These are phyloP conservation scores for Beauveria brongniartii DNA, from an alignment of 2,329 filamentous ascomycete genomes.

Conservation along the genomic window DNA sequence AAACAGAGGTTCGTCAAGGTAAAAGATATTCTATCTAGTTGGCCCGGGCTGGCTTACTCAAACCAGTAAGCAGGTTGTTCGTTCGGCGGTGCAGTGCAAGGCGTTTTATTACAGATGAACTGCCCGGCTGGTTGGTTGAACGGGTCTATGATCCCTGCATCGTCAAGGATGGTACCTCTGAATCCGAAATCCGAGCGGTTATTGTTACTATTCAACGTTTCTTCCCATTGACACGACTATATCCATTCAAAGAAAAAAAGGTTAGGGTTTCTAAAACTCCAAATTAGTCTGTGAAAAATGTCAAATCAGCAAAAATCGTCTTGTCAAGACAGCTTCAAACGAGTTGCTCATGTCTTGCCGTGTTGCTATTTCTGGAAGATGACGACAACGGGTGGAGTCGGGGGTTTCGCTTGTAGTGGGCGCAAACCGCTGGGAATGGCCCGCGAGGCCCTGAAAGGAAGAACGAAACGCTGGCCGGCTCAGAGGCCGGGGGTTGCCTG, in stretches of 20 bases:
- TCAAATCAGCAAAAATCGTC: too few relatives aligned
- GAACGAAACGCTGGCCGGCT: not conserved
- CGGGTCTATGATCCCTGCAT: not conserved
- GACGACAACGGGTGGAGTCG: not conserved
- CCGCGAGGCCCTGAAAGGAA: not conserved
- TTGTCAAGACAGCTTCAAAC: not conserved
- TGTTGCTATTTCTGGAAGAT: not conserved
- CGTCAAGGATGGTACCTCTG: not conserved
- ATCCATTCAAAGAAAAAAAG: too few relatives aligned
- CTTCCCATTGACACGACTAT: not conserved
- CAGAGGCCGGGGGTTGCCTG: not conserved
- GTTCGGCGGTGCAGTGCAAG: not conserved
- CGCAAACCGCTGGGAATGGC: not conserved
- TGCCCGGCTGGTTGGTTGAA: not conserved
- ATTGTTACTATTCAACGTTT: not conserved
- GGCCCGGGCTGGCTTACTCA: not conserved
- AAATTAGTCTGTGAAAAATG: too few relatives aligned
- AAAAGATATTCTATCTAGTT: not conserved
- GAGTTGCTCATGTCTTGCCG: not conserved
- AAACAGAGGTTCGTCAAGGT: not conserved
- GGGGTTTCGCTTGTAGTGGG: not conserved
- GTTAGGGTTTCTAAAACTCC: too few relatives aligned
- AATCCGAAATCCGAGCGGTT: not conserved
- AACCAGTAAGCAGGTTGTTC: conserved; percentile 5
- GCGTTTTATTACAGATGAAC: not conserved